Conservation (phyloP, 2,329 filamentous ascomycete species). For the Xylaria sp. region DNA sequence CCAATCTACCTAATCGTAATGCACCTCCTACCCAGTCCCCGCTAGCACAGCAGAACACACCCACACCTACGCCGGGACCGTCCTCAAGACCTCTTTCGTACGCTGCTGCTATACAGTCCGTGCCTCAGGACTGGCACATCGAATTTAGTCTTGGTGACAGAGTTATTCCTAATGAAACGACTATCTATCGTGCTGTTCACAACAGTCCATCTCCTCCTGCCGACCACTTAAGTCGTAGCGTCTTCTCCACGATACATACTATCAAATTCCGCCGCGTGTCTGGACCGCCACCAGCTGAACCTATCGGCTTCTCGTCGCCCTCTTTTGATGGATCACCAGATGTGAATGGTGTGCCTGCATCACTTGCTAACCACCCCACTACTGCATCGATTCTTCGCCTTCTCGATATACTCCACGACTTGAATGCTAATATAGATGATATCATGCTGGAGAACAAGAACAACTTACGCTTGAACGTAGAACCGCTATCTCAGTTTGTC, state of each 20-base stretch:
- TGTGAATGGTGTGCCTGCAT: constrained; percentile 74
- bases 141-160: constrained; percentile 91
- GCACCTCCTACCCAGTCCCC: constrained; percentile 52
- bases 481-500: constrained; percentile 92
- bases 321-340: constrained; percentile 60
- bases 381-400: constrained; percentile 89
- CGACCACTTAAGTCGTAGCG: constrained; percentile 76
- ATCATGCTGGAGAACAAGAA: constrained; percentile 83
- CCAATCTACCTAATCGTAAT: constrained; percentile 53
- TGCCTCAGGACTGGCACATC: constrained; percentile 95
- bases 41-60: constrained; percentile 53
- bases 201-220: constrained; percentile 62
- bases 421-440: constrained; percentile 94
- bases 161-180: constrained; percentile 88
- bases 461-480: constrained; percentile 75
- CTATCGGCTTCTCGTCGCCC: constrained; percentile 66
- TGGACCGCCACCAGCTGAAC: constrained; percentile 81
- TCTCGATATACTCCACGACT: constrained; percentile 87
- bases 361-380: constrained; percentile 82
- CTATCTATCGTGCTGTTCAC: constrained; percentile 94
- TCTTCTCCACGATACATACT: constrained; percentile 90
- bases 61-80: constrained; percentile 57
- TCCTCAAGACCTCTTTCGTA: constrained; percentile 80
- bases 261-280: constrained; percentile 90
- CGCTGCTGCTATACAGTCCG: constrained; percentile 80